Percentiles rank a stretch among this genome's conserved stretches.
Evolutionary conservation across 176 grass and related monocot genomes (phyloP).

Genomic region (Ananas comosus): DNA sequence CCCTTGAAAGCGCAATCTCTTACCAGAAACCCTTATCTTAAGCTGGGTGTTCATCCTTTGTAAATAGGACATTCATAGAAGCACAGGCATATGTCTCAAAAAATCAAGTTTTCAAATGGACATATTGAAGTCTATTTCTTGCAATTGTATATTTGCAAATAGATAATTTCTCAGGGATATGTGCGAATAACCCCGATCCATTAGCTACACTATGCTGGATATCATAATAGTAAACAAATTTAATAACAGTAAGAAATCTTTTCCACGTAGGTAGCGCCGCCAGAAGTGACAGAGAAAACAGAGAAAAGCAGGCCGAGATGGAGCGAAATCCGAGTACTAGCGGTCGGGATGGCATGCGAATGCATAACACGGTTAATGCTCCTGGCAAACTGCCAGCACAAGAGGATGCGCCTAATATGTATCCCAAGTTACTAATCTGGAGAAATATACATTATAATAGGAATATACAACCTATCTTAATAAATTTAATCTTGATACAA

Average conservation of each 20-base stretch:
- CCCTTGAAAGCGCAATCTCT: too few relatives aligned
- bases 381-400: constrained; percentile 18
- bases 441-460: constrained; percentile 2
- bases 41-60: too few relatives aligned
- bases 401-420: constrained; percentile 40
- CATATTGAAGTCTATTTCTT: too few relatives aligned
- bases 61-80: too few relatives aligned
- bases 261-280: constrained; percentile 56
- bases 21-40: too few relatives aligned
- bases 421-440: constrained; percentile 29
- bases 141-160: too few relatives aligned
- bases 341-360: constrained; percentile 30
- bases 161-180: too few relatives aligned
- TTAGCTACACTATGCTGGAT: not conserved
- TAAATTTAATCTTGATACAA: not conserved
- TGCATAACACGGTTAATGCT: constrained; percentile 38
- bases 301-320: constrained; percentile 31
- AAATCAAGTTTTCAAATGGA: too few relatives aligned
- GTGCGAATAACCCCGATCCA: too few relatives aligned
- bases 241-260: constrained; percentile 25
- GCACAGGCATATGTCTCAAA: too few relatives aligned
- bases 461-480: not conserved
- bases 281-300: constrained; percentile 51
- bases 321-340: constrained; percentile 43
- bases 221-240: constrained; percentile 1